Evolutionary conservation across 148 eudicot species (phyloP).

Genomic region (Chenopodium berlandieri): DNA sequence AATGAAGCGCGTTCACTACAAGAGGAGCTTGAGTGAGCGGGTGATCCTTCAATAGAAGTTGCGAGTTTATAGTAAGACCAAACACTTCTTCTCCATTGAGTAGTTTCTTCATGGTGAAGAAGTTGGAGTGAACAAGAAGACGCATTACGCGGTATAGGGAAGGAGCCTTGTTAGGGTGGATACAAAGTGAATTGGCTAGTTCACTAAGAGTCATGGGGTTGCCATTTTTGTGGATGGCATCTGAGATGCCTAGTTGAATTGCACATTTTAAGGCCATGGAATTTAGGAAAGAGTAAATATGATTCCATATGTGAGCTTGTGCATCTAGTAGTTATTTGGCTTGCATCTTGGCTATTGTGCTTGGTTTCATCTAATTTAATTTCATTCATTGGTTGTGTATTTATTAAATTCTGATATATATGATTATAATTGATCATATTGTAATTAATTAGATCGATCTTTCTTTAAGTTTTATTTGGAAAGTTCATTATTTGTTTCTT

Average conservation of each 20-base stretch:
- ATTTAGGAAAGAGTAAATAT: neutral
- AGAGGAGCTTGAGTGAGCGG: slow-evolving; percentile 21
- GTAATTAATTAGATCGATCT: no score
- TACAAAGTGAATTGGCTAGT: neutral
- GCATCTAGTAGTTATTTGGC: neutral
- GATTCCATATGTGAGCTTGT: neutral
- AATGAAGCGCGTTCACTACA: no score
- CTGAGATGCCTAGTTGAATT: neutral
- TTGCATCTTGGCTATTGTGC: neutral
- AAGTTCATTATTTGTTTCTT: no score
- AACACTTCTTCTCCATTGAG: slow-evolving; percentile 11
- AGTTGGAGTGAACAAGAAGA: slow-evolving; percentile 10
- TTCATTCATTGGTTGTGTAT: no score
- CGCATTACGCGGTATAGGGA: neutral
- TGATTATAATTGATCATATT: no score
- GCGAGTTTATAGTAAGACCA: slow-evolving; percentile 26
- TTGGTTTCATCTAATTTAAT: neutral
- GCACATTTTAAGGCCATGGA: neutral
- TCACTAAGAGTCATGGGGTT: neutral
- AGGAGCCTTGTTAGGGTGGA: neutral
- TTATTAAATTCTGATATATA: no score
- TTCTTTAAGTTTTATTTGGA: no score
- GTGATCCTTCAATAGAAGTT: slow-evolving; percentile 28
- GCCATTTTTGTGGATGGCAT: neutral
- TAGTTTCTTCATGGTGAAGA: neutral